Evolutionary conservation across 257 asterid species (phyloP).

Genomic region (Linderniella brevidens): DNA sequence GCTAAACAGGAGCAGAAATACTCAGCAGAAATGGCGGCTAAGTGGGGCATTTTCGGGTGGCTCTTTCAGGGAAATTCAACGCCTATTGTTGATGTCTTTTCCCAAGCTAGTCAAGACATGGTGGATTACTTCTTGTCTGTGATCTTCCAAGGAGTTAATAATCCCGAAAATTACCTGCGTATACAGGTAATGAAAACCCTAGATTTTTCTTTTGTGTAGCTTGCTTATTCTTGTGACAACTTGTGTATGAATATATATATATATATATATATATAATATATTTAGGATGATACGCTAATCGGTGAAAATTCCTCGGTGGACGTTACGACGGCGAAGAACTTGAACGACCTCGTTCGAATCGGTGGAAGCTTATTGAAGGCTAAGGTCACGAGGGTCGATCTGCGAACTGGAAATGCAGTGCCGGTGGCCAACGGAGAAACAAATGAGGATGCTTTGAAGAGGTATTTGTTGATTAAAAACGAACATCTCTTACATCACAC

Average conservation of each 20-base stretch:
- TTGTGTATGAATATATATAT: no score
- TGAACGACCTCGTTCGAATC: constrained; percentile 21
- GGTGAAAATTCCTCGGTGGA: constrained; percentile 27
- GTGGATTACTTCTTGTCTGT: constrained; percentile 7
- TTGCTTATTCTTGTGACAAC: no score
- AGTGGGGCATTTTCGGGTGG: constrained; percentile 23
- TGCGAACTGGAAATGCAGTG: constrained; percentile 25
- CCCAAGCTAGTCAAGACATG: constrained; percentile 1
- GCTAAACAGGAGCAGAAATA: constrained; percentile 17
- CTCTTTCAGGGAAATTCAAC: constrained; percentile 14
- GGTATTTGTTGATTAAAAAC: constrained; percentile 7
- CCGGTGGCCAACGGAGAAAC: constrained; percentile 39
- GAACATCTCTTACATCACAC: background rate
- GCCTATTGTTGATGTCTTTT: constrained; percentile 10
- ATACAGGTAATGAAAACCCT: constrained; percentile 1
- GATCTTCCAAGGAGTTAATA: constrained; percentile 1
- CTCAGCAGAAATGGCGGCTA: constrained; percentile 14
- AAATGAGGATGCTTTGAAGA: constrained; percentile 37
- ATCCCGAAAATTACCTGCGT: constrained; percentile 3
- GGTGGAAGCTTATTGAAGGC: constrained; percentile 25
- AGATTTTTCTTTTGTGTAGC: no score
- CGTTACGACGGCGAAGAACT: constrained; percentile 24
- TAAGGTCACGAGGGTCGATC: constrained; percentile 20
- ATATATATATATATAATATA: background rate
- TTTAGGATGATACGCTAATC: constrained; percentile 25